Evolutionary conservation across 495 filamentous ascomycete genomes (phyloP).

Genomic region (Neurospora sublineolata): DNA sequence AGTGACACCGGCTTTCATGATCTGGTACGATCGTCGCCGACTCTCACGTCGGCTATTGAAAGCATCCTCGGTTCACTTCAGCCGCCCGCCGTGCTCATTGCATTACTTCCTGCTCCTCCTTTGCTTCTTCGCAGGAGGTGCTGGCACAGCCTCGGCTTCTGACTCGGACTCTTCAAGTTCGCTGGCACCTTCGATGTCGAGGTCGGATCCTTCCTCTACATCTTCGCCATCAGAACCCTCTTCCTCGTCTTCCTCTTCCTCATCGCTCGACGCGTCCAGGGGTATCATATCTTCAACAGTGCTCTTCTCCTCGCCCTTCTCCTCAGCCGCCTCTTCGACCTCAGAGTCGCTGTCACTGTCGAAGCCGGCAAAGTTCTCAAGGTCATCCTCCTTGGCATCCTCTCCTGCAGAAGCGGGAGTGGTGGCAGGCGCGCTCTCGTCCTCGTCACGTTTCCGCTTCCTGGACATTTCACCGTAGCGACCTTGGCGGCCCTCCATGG

Average conservation of each 20-base stretch:
- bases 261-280: conserved; percentile 39
- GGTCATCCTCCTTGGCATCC: conserved; percentile 11
- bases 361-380: conserved; percentile 39
- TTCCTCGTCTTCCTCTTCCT: conserved; percentile 30
- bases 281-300: conserved; percentile 40
- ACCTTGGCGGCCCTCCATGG: conserved; percentile 45
- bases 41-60: background rate
- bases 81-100: background rate
- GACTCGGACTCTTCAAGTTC: conserved; percentile 12
- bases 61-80: background rate
- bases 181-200: conserved; percentile 16
- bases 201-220: conserved; percentile 11
- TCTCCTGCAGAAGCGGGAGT: conserved; percentile 13
- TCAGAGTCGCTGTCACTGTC: conserved; percentile 36
- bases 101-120: conserved; percentile 14
- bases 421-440: conserved; percentile 26
- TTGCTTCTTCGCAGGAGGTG: conserved; percentile 10
- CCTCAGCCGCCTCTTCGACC: conserved; percentile 25
- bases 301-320: conserved; percentile 19
- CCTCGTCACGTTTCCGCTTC: conserved; percentile 45
- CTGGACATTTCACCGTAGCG: conserved; percentile 47
- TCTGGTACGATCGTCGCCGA: background rate
- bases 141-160: conserved; percentile 13
- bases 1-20: background rate
- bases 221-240: conserved; percentile 22